Percentiles rank a stretch among this genome's conserved stretches.
Conservation (phyloP, 2,329 filamentous ascomycete species). For the Aspergillus ochraceoroseus region DNA sequence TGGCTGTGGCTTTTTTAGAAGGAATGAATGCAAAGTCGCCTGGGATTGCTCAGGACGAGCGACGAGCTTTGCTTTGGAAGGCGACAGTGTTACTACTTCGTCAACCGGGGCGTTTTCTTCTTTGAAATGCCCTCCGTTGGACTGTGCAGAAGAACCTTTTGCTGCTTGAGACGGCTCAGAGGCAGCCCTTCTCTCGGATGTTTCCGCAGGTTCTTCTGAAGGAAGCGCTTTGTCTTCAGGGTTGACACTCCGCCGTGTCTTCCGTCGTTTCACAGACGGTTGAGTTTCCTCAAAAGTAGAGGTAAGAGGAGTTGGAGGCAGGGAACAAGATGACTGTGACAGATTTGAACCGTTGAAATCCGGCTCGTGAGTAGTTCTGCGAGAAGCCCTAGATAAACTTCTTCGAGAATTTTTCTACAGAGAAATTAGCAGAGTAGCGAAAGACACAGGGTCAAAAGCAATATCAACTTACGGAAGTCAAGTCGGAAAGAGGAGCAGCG, state of each 20-base stretch:
- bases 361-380: slow-evolving; percentile 18
- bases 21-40: slow-evolving; percentile 11
- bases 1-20: slow-evolving; percentile 12
- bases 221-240: slow-evolving; percentile 14
- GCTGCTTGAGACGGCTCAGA: slow-evolving; percentile 8
- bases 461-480: slow-evolving; percentile 15
- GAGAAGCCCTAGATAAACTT: slow-evolving; percentile 22
- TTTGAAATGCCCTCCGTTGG: slow-evolving; percentile 10
- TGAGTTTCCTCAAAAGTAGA: slow-evolving; percentile 24
- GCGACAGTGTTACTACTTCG: slow-evolving; percentile 6
- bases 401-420: slow-evolving; percentile 15
- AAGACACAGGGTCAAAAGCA: not conserved
- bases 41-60: slow-evolving; percentile 8
- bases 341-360: slow-evolving; percentile 14
- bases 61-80: slow-evolving; percentile 9
- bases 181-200: slow-evolving; percentile 8
- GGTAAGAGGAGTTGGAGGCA: slow-evolving; percentile 21
- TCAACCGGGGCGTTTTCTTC: slow-evolving; percentile 6
- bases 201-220: slow-evolving; percentile 12
- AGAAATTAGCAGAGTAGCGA: slow-evolving; percentile 2
- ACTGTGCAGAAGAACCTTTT: slow-evolving; percentile 7
- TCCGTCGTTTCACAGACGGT: slow-evolving; percentile 21
- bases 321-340: slow-evolving; percentile 22
- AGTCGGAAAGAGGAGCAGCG: slow-evolving; percentile 15
- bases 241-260: slow-evolving; percentile 17